Conservation (phyloP, 2,329 filamentous ascomycete species). For the Sarocladiaceae sp. region DNA sequence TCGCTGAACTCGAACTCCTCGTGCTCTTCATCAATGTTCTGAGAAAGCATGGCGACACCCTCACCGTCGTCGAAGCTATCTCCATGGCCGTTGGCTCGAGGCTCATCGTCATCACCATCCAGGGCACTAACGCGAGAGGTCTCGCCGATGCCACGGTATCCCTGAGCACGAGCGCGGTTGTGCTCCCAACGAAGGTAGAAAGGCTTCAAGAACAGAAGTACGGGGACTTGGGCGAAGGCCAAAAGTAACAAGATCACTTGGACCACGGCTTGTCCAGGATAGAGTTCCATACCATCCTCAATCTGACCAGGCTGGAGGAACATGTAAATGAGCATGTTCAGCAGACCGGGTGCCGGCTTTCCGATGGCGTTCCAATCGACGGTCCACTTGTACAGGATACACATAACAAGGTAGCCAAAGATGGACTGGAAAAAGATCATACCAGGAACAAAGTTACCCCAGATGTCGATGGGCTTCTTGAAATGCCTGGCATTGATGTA, state of each 20-base stretch:
- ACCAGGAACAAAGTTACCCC: conserved; percentile 93
- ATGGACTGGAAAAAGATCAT: conserved; percentile 99
- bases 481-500: conserved; percentile 94
- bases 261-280: conserved; percentile 69
- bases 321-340: conserved; percentile 99
- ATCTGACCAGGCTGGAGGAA: conserved; percentile 77
- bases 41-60: conserved; percentile 81
- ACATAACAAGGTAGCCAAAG: conserved; percentile 91
- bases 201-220: conserved; percentile 91
- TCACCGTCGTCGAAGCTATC: conserved; percentile 65
- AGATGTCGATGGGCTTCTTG: conserved; percentile 91
- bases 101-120: conserved; percentile 78
- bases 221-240: conserved; percentile 80
- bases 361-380: conserved; percentile 70
- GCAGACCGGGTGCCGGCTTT: conserved; percentile 72
- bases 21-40: conserved; percentile 80
- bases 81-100: conserved; percentile 54
- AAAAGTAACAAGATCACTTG: conserved; percentile 77
- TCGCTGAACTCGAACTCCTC: conserved; percentile 98
- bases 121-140: conserved; percentile 82
- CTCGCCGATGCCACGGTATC: conserved; percentile 92
- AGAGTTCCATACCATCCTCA: conserved; percentile 61
- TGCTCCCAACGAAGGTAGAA: conserved; percentile 93
- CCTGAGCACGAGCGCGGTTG: conserved; percentile 79
- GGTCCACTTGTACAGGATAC: conserved; percentile 96